Evolutionary conservation across 179 eudicot genomes (phyloP), one percentile per base, ranked within the genome.

Genomic region (Drosera spatulata): DNA sequence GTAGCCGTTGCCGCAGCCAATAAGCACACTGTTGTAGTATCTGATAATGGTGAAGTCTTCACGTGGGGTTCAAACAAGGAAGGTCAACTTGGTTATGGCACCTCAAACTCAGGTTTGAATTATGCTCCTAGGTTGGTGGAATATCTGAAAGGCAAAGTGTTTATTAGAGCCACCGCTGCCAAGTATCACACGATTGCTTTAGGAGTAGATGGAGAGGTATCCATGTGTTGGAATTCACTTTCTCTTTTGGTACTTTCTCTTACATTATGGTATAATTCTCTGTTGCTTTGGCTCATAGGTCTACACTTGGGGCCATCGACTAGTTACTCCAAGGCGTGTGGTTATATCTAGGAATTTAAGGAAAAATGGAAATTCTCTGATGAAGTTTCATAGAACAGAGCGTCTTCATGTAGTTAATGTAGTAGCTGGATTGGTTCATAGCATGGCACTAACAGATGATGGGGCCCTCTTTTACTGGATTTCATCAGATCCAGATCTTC

Each of bases 61-160:
- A 87, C 99, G 38, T 94, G 97, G 99, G 99, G 99, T 54, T 94
- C 89, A 75, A 94, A 94, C 73, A 94, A 79, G 81, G 97, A 94
- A 79, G 99, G 99, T 41, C 99, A 94, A 70, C 97, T 94, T 66
- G 99, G 99, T 62, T 94, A 94, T 80, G 97, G 99, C 53, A 94
- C 97, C 40, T 91, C 97, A 12, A 94, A 90, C 75, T 94, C 99
- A 10, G 85, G 95, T 59, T 94, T 95, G 38, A 90, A 94, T 68
- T 85, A 87, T 73, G 79, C 83, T 41, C 99, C 99, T 45, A 79
- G 97, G 64, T 66, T 82, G 68, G 96, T 94, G 67, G 99, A 90
- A 56, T 87, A 68, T 79, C 67, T 94, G 87, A 90, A 94, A 76
- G 97, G 97, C 46, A 94, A 78, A 77, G 67, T 71, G 53, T 79